phyloP scores from a whole-genome alignment of 2,329 filamentous ascomycete species.

The Ophiostoma ulmi region DNA sequence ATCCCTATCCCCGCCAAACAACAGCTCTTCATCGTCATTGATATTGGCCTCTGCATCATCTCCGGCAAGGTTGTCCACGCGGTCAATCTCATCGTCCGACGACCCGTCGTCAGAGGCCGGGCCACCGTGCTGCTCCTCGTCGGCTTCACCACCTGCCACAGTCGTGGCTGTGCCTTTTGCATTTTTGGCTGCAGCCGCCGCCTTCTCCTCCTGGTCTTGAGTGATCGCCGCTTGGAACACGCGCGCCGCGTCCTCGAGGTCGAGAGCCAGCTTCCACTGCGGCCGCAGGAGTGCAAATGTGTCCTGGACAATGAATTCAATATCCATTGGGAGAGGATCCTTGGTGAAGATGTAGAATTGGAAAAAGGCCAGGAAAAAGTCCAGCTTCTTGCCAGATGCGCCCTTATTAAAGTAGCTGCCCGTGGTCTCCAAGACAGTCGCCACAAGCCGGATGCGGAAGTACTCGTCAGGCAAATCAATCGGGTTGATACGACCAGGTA shows the following conservation, averaged over 20 bases:
- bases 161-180: conserved; percentile 28
- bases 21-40: conserved; percentile 51
- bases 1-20: conserved; percentile 40
- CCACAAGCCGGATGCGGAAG: conserved; percentile 87
- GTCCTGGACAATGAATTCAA: conserved; percentile 94
- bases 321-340: conserved; percentile 85
- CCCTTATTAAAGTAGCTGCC: conserved; percentile 95
- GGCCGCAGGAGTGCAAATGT: conserved; percentile 79
- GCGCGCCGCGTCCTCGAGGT: conserved; percentile 74
- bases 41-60: conserved; percentile 50
- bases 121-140: conserved; percentile 50
- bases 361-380: conserved; percentile 95
- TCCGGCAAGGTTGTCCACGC: conserved; percentile 59
- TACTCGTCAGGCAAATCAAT: conserved; percentile 90
- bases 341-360: conserved; percentile 96
- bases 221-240: conserved; percentile 83
- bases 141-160: not conserved
- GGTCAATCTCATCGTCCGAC: conserved; percentile 71
- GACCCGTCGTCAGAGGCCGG: conserved; percentile 82
- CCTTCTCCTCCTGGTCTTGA: conserved; percentile 78
- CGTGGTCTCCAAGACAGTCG: conserved; percentile 87
- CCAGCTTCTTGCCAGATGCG: conserved; percentile 89
- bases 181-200: conserved; percentile 55
- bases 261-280: conserved; percentile 83
- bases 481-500: conserved; percentile 68